phyloP scores from a whole-genome alignment of 306 rosid species.

The Corylus avellana region DNA sequence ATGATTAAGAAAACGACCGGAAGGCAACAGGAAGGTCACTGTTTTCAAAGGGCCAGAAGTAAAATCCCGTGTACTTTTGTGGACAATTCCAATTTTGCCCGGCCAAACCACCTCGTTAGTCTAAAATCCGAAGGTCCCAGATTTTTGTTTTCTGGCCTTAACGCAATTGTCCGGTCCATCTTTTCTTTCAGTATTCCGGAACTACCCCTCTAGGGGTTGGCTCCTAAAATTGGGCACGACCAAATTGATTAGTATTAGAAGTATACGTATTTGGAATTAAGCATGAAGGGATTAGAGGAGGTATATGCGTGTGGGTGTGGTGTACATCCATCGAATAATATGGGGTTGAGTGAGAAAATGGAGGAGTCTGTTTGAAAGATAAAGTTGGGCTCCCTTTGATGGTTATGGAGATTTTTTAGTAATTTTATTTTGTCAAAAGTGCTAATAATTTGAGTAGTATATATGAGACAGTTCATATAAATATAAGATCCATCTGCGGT shows the following conservation, averaged over 20 bases:
- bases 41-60: not conserved
- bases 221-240: slow-evolving; percentile 27
- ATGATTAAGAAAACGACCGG: slow-evolving; percentile 6
- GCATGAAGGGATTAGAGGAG: not conserved
- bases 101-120: slow-evolving; percentile 5
- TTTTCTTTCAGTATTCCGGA: slow-evolving; percentile 13
- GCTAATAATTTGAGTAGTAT: too few species aligned
- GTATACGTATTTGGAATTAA: not conserved
- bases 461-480: too few species aligned
- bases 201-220: slow-evolving; percentile 11
- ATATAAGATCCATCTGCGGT: too few species aligned
- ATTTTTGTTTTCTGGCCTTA: not conserved
- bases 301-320: not conserved
- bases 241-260: slow-evolving; percentile 10
- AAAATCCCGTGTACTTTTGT: not conserved
- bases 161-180: slow-evolving; percentile 15
- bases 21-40: slow-evolving; percentile 4
- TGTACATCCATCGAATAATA: not conserved
- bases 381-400: too few species aligned
- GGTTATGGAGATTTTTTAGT: too few species aligned
- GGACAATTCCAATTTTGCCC: slow-evolving; percentile 27
- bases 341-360: not conserved
- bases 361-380: not conserved
- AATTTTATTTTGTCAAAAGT: too few species aligned
- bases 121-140: too few species aligned